Conservation (phyloP, 176 grass and related monocot species). For the Poa annua region DNA sequence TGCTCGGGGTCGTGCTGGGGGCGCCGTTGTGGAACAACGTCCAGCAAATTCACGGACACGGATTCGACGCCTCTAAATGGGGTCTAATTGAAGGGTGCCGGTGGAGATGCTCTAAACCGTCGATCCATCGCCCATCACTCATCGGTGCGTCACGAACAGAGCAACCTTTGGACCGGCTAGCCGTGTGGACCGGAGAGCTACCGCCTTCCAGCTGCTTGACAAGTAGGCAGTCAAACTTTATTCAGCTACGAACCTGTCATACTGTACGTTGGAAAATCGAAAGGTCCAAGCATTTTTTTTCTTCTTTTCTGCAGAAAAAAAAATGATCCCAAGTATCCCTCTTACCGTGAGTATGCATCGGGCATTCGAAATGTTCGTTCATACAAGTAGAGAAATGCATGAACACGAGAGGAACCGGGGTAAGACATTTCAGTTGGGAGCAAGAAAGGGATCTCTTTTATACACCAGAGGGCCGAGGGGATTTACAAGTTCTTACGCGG, state of each 20-base stretch:
- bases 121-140: background rate
- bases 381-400: background rate
- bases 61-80: too few relatives aligned
- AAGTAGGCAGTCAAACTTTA: background rate
- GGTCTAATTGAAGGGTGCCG: too few relatives aligned
- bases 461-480: background rate
- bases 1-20: too few relatives aligned
- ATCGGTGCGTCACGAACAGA: slow-evolving; percentile 2
- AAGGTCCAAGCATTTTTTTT: too few relatives aligned
- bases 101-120: too few relatives aligned
- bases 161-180: slow-evolving; percentile 30
- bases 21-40: too few relatives aligned
- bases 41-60: too few relatives aligned
- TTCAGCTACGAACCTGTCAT: too few relatives aligned
- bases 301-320: too few relatives aligned
- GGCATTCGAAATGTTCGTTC: background rate
- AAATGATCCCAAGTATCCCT: background rate
- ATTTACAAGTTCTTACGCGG: slow-evolving; percentile 12
- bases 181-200: slow-evolving; percentile 11
- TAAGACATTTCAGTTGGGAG: background rate
- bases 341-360: too few relatives aligned
- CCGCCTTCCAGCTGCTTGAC: background rate
- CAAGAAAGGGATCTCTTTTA: background rate
- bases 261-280: too few relatives aligned
- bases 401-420: background rate